Evolutionary conservation across 345 rosid genomes (phyloP).

Genomic region (Arabidopsis suecica): DNA sequence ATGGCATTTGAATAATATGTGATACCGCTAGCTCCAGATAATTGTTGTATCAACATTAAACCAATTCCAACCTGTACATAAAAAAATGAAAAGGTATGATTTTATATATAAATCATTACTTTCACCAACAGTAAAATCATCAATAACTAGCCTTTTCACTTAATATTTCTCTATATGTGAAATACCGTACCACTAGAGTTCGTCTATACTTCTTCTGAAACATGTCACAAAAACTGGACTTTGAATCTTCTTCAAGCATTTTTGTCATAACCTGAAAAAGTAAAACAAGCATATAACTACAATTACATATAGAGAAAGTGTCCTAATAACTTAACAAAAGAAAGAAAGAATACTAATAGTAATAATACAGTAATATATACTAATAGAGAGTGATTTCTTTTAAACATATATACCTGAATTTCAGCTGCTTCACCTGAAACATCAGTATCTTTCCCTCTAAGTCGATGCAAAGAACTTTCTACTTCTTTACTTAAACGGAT

Average conservation of each 20-base stretch:
- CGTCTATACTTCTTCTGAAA: conserved; percentile 45
- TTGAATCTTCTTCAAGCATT: conserved; percentile 27
- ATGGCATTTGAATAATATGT: conserved; percentile 55
- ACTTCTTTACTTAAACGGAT: conserved; percentile 47
- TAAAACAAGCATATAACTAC: conserved; percentile 3
- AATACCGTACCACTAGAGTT: conserved; percentile 43
- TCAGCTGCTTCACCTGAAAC: conserved; percentile 58
- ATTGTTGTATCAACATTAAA: conserved; percentile 54
- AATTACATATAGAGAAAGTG: not conserved
- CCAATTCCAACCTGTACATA: conserved; percentile 59
- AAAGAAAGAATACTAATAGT: not conserved
- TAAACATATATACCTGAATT: conserved; percentile 43
- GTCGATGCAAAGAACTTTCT: conserved; percentile 50
- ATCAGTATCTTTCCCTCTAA: conserved; percentile 52
- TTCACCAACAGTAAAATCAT: conserved; percentile 1
- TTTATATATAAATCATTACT: not conserved
- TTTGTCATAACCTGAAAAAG: conserved; percentile 42
- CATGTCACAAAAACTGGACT: conserved; percentile 38
- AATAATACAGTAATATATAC: not conserved
- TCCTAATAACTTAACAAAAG: not conserved
- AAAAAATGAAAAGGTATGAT: no score
- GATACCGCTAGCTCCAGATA: conserved; percentile 52
- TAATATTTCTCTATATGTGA: no score
- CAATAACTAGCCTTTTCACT: not conserved
- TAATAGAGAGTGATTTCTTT: not conserved